These are phyloP conservation scores for Penicillium freii DNA, from an alignment of 2,329 filamentous ascomycete species.

Conservation along the genomic window DNA sequence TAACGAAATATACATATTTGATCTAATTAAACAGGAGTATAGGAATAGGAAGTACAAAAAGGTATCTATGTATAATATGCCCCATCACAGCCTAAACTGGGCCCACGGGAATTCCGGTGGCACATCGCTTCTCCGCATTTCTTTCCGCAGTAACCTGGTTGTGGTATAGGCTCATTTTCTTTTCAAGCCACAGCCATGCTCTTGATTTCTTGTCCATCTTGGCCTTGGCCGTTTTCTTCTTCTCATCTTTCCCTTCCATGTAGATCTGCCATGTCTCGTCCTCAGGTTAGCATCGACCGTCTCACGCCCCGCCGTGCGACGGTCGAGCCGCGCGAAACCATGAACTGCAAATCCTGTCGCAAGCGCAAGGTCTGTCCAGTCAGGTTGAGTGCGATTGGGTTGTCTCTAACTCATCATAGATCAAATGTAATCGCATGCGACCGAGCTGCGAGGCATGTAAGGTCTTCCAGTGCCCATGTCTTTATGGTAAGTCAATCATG, in stretches of 20 bases:
- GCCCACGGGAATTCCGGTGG: conserved; percentile 12
- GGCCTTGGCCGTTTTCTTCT: conserved; percentile 4
- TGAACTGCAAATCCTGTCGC: conserved; percentile 94
- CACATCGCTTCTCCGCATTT: conserved; percentile 26
- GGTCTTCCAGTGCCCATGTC: conserved; percentile 81
- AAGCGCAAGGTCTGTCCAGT: conserved; percentile 72
- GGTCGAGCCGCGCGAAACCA: conserved; percentile 79
- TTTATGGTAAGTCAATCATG: conserved; percentile 66
- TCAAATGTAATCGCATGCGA: conserved; percentile 84
- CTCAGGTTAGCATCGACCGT: conserved; percentile 77
- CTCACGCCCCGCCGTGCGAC: conserved; percentile 68
- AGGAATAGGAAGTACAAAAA: not conserved
- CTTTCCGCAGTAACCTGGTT: conserved; percentile 2
- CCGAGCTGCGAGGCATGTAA: conserved; percentile 86
- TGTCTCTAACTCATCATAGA: conserved; percentile 51
- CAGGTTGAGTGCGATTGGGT: not conserved
- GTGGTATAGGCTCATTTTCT: not conserved
- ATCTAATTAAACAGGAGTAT: not conserved
- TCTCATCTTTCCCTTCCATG: conserved; percentile 13
- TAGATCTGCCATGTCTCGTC: conserved; percentile 59
- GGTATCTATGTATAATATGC: not conserved
- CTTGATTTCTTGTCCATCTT: conserved; percentile 8
- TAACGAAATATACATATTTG: not conserved
- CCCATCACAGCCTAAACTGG: not conserved
- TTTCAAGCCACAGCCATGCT: conserved; percentile 11